These are phyloP conservation scores for Verticillium dahliae DNA, from an alignment of 2,329 filamentous ascomycete species.

Conservation along the genomic window DNA sequence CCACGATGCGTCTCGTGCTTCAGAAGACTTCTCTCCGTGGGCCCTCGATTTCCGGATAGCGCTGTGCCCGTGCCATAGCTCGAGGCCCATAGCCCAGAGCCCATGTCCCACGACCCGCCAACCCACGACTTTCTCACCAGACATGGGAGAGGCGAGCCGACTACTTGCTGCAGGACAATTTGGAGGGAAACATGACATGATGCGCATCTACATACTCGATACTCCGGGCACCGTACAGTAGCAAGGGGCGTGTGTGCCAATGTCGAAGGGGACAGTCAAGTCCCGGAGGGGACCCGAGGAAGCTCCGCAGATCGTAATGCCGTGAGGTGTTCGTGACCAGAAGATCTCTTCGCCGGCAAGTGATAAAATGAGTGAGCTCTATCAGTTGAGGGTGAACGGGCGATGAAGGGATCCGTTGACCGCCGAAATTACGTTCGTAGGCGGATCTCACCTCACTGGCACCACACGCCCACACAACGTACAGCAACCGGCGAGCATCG, in stretches of 20 bases:
- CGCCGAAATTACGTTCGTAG: not conserved
- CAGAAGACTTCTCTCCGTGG: constrained; percentile 2
- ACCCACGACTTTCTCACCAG: no score
- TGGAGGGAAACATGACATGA: not conserved
- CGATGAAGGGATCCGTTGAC: not conserved
- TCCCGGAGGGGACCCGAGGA: not conserved
- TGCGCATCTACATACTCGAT: not conserved
- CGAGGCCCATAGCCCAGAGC: not conserved
- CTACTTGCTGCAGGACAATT: not conserved
- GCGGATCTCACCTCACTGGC: not conserved
- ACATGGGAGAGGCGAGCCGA: not conserved
- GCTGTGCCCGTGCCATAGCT: not conserved
- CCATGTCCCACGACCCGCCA: no score
- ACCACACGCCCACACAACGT: not conserved
- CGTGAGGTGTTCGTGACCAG: not conserved
- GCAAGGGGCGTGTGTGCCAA: not conserved
- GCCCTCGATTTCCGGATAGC: constrained; percentile 1
- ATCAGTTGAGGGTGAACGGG: not conserved
- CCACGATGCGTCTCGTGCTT: not conserved
- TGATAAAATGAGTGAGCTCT: not conserved
- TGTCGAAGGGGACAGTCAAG: not conserved
- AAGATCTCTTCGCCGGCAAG: not conserved
- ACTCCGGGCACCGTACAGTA: not conserved
- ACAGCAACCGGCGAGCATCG: not conserved
- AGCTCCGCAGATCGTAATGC: not conserved